Evolutionary conservation across 352 stramenopile genomes (phyloP).

Genomic region (Phytophthora boehmeriae): DNA sequence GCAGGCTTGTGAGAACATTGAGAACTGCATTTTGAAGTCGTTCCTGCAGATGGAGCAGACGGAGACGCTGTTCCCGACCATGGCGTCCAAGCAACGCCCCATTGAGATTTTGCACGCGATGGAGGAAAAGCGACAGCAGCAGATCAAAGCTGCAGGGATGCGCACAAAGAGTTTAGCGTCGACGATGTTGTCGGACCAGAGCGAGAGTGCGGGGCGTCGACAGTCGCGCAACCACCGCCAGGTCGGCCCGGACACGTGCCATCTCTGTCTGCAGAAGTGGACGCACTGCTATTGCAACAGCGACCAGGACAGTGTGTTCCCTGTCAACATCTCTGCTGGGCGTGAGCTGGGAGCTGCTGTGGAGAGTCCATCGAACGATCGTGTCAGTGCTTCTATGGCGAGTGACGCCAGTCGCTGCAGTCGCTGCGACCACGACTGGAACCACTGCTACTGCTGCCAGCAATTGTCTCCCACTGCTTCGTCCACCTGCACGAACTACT

Average conservation of each 20-base stretch:
- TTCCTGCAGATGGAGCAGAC: slow-evolving; percentile 81
- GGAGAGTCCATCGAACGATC: slow-evolving; percentile 22
- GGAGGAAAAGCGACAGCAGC: slow-evolving; percentile 74
- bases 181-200: slow-evolving; percentile 48
- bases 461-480: slow-evolving; percentile 70
- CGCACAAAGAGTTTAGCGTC: slow-evolving; percentile 59
- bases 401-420: slow-evolving; percentile 74
- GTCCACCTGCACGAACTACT: slow-evolving; percentile 66
- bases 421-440: slow-evolving; percentile 69
- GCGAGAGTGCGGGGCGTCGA: slow-evolving; percentile 33
- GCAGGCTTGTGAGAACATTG: slow-evolving; percentile 71
- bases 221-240: slow-evolving; percentile 44
- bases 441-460: slow-evolving; percentile 80
- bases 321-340: slow-evolving; percentile 33
- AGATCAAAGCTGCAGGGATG: slow-evolving; percentile 64
- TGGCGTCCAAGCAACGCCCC: slow-evolving; percentile 57
- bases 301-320: slow-evolving; percentile 73
- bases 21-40: slow-evolving; percentile 71
- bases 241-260: slow-evolving; percentile 75
- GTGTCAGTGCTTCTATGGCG: slow-evolving; percentile 46
- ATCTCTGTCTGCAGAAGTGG: slow-evolving; percentile 83
- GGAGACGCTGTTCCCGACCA: slow-evolving; percentile 53
- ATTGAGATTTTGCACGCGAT: slow-evolving; percentile 72
- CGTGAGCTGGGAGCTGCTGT: slow-evolving; percentile 10
- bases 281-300: slow-evolving; percentile 90